These are phyloP conservation scores for Miscanthus lutarioriparius DNA, from an alignment of 176 grass and related monocot species.

Conservation along the genomic window DNA sequence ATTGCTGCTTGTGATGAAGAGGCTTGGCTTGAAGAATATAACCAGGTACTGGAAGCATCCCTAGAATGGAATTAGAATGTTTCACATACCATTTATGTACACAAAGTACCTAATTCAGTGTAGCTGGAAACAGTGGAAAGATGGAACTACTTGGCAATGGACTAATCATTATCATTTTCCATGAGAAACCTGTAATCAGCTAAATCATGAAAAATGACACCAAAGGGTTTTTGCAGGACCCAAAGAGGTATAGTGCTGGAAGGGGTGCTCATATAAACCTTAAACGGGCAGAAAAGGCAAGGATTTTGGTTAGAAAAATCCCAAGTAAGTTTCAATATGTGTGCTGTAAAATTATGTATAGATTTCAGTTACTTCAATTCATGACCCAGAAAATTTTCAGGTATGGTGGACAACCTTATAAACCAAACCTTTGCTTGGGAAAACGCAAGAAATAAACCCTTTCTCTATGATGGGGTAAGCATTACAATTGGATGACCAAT, in stretches of 20 bases:
- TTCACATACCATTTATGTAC: neutral
- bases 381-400: slow-evolving; percentile 45
- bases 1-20: slow-evolving; percentile 92
- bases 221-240: slow-evolving; percentile 54
- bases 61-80: slow-evolving; percentile 23
- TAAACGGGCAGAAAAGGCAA: slow-evolving; percentile 85
- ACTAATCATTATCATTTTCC: neutral
- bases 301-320: slow-evolving; percentile 79
- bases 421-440: slow-evolving; percentile 86
- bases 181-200: neutral
- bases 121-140: slow-evolving; percentile 17
- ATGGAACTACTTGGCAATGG: neutral
- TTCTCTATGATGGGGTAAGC: slow-evolving; percentile 94
- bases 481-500: slow-evolving; percentile 5
- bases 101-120: slow-evolving; percentile 1
- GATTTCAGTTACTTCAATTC: slow-evolving; percentile 14
- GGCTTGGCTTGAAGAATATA: slow-evolving; percentile 97
- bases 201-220: slow-evolving; percentile 33
- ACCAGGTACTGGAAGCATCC: slow-evolving; percentile 57
- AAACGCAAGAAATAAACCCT: slow-evolving; percentile 75
- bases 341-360: neutral
- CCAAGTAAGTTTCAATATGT: slow-evolving; percentile 53
- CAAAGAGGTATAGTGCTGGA: slow-evolving; percentile 85
- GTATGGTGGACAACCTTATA: slow-evolving; percentile 87
- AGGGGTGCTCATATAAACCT: slow-evolving; percentile 95